These are phyloP conservation scores for Fusarium chaquense DNA, from an alignment of 2,329 filamentous ascomycete genomes.

Conservation along the genomic window DNA sequence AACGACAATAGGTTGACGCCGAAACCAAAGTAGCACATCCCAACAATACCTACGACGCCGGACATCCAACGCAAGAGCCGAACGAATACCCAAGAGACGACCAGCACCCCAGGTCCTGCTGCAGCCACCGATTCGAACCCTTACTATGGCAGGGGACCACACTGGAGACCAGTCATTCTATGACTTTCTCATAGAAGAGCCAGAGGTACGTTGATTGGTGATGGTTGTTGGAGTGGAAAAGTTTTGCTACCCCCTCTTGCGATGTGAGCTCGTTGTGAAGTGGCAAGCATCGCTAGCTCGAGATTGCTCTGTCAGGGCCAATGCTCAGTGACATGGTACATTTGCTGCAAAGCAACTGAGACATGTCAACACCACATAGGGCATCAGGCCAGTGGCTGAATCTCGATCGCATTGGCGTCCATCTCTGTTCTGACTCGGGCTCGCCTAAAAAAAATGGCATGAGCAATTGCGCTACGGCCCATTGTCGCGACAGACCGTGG, in stretches of 20 bases:
- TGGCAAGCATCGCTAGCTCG: constrained; percentile 15
- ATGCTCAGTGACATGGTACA: constrained; percentile 23
- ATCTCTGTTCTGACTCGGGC: constrained; percentile 5
- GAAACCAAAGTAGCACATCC: constrained; percentile 16
- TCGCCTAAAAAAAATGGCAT: constrained; percentile 21
- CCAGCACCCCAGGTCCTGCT: constrained; percentile 19
- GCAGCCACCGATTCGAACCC: constrained; percentile 27
- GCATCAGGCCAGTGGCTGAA: constrained; percentile 47
- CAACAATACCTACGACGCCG: constrained; percentile 25
- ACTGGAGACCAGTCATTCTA: constrained; percentile 46
- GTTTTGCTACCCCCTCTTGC: constrained; percentile 24
- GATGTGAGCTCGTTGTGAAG: constrained; percentile 24
- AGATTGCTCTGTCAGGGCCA: constrained; percentile 20
- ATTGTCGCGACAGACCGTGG: constrained; percentile 12
- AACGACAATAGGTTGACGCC: constrained; percentile 22
- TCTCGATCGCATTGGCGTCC: constrained; percentile 35
- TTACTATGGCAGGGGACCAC: constrained; percentile 44
- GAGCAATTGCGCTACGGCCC: constrained; percentile 16
- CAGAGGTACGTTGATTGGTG: constrained; percentile 42
- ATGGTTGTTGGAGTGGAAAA: background rate
- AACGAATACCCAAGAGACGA: constrained; percentile 24
- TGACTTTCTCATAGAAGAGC: constrained; percentile 49
- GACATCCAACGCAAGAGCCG: constrained; percentile 22
- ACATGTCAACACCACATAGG: constrained; percentile 36
- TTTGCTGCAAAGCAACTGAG: constrained; percentile 29